Base-by-base conservation (phyloP, 345 rosid genomes). In the Carallia brachiata region DNA sequence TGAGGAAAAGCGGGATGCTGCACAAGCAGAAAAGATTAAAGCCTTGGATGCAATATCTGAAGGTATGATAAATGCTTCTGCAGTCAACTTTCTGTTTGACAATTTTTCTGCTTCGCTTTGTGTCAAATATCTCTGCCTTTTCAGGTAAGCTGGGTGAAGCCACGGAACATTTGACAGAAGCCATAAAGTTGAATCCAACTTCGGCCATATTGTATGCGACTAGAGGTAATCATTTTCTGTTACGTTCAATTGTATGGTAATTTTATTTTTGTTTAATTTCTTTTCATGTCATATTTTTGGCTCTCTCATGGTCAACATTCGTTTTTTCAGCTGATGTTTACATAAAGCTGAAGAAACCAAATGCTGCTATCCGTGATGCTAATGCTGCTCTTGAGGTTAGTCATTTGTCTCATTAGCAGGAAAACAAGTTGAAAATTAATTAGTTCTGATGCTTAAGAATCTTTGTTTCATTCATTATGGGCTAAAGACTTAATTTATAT, bases 331-430 rank as follows among this genome's bases (percentile, higher is more conserved):
- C 89, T 81, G 78, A 72, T 54, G 82, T 73, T 67, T 93, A 87
- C 75, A 67, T 88, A 56, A 81, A 75, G 60, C 58, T 80, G 80
- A 88, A 90, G 80, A 88, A 91, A 82, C 97, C 97, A 27, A 84
- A 84, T 79, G 94, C 98, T 62, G 91, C 97, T 52, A 82, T 88
- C 76, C 86, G 81, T 13, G 97, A 93, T 78, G 90, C 92, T 62
- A 68, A 83, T 70, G 75, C 83, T 70, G 98, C 98, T 73, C 68
- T 93, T 65, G 82, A 84, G 90, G 97, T 91, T 75, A 30, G 67
- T 66, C 40, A 9, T 50, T 37, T 67, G 39, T 70, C 70, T 71
- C 4, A 60, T 18, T 6, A 61, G 57, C 34, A 30, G 55, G 40
- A 65, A 48, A 40, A 47, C 54, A 47, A 57, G 61, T 66, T 53